Evolutionary conservation across 768 basidiomycete species (phyloP), one percentile per base, ranked within the genome.

Genomic region (Phaeotremella fagi): DNA sequence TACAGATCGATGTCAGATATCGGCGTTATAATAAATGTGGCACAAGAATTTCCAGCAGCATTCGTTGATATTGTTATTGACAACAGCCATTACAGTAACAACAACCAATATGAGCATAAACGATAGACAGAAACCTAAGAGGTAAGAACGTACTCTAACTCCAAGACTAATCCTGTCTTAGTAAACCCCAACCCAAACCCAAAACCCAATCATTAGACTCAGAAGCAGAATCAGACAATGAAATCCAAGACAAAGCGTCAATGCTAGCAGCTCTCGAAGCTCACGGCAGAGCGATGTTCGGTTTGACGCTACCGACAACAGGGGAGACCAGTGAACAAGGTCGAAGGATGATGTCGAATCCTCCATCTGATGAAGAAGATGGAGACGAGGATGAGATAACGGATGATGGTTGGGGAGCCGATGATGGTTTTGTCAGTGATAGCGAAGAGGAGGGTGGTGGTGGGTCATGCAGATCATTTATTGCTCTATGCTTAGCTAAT

Each of bases 251-350:
- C 0, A 52, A 55, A 25, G 58, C 56, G 2, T 42, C 55, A 1
- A 72, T 74, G 72, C 54, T 75, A n/a, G 68, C 64, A 26, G 61
- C 61, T 0, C 61, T 75, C 3, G 59, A 73, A 54, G 74, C 72
- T 20, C 71, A 71, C 46, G 60, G 65, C 31, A 52, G 66, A 46
- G 64, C 69, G 5, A 68, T 75, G 64, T 59, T 75, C 12, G 71
- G 71, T n/a, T 31, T 70, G 1, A 45, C 20, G 16, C 9, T 45
- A 26, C 42, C 11, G 11, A 58, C 20, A 20, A 4, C 26, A 26
- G 46, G 16, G 11, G 60, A 62, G 45, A 66, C 57, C 24, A 61
- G 60, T 41, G 38, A 20, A 1, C 49, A 27, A 36, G 53, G 28
- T 18, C 37, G 31, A 50, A 47, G 50, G 37, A 46, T 48, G 59